Conservation (phyloP, 768 basidiomycete species). For the Leccinum barrowsii region DNA sequence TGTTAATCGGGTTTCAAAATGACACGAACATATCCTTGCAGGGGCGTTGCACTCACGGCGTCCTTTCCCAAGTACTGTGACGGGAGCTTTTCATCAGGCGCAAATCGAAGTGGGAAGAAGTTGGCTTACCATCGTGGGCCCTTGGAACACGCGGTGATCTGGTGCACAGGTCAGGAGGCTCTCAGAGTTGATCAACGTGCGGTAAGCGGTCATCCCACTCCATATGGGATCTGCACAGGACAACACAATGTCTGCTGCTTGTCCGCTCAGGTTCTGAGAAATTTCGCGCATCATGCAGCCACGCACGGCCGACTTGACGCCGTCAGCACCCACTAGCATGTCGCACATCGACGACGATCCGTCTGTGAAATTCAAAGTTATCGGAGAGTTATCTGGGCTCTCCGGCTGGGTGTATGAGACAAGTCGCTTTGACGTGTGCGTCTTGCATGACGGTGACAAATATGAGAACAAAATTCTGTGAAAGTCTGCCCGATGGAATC, state of each 20-base stretch:
- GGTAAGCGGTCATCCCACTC: slow-evolving; percentile 59
- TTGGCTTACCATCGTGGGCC: slow-evolving; percentile 44
- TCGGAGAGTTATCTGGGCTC: slow-evolving; percentile 28
- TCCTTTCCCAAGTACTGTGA: slow-evolving; percentile 55
- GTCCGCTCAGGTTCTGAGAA: slow-evolving; percentile 31
- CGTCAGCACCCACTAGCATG: slow-evolving; percentile 68
- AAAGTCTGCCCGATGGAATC: slow-evolving; percentile 66
- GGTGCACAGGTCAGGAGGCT: slow-evolving; percentile 40
- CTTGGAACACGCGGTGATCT: slow-evolving; percentile 45
- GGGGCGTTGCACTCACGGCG: slow-evolving; percentile 32
- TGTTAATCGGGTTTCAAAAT: slow-evolving; percentile 22
- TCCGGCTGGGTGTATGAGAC: slow-evolving; percentile 49
- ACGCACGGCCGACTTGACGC: slow-evolving; percentile 53
- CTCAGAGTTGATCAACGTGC: slow-evolving; percentile 54
- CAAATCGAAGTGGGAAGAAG: not conserved
- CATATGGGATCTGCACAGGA: slow-evolving; percentile 51
- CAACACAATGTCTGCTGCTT: slow-evolving; percentile 40
- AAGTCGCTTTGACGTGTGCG: slow-evolving; percentile 56
- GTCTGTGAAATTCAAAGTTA: slow-evolving; percentile 58
- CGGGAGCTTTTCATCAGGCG: not conserved
- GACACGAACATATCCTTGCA: not conserved
- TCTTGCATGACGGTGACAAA: slow-evolving; percentile 43
- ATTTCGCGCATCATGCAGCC: slow-evolving; percentile 33
- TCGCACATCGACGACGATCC: slow-evolving; percentile 59
- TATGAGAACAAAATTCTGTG: slow-evolving; percentile 52